Evolutionary conservation across 805 yeast species (phyloP).

Genomic region (Zygosaccharomyces siamensis): DNA sequence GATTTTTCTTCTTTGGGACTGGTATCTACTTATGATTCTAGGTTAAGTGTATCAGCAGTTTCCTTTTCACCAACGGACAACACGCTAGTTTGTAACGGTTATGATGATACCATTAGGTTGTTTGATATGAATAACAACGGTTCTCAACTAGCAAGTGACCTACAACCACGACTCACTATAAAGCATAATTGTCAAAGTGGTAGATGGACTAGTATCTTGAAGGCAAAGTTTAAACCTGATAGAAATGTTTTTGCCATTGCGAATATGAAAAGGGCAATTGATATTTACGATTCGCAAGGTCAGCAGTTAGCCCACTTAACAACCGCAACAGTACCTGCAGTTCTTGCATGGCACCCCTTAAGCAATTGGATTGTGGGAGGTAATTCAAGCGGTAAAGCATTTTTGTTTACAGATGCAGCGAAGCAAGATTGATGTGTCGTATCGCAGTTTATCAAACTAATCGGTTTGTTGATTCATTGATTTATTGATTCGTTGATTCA

Average conservation of each 20-base stretch:
- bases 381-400: constrained; percentile 86
- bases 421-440: constrained; percentile 3
- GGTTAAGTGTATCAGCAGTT: constrained; percentile 77
- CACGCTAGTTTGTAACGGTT: constrained; percentile 84
- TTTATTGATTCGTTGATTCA: not conserved
- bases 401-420: constrained; percentile 41
- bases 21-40: constrained; percentile 58
- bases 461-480: not conserved
- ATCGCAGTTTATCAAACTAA: not conserved
- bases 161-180: constrained; percentile 59
- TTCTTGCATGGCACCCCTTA: constrained; percentile 73
- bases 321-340: constrained; percentile 93
- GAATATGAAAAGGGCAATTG: constrained; percentile 86
- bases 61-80: constrained; percentile 66
- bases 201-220: constrained; percentile 90
- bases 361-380: constrained; percentile 92
- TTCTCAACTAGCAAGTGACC: constrained; percentile 25
- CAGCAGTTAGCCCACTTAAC: constrained; percentile 70
- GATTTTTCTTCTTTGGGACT: constrained; percentile 37
- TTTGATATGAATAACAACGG: constrained; percentile 45
- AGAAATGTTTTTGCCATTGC: constrained; percentile 84
- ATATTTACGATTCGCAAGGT: constrained; percentile 75
- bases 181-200: constrained; percentile 96
- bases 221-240: constrained; percentile 76
- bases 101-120: constrained; percentile 76